Base-by-base conservation (phyloP, 2,329 filamentous ascomycete species). In the Didymella exigua region DNA sequence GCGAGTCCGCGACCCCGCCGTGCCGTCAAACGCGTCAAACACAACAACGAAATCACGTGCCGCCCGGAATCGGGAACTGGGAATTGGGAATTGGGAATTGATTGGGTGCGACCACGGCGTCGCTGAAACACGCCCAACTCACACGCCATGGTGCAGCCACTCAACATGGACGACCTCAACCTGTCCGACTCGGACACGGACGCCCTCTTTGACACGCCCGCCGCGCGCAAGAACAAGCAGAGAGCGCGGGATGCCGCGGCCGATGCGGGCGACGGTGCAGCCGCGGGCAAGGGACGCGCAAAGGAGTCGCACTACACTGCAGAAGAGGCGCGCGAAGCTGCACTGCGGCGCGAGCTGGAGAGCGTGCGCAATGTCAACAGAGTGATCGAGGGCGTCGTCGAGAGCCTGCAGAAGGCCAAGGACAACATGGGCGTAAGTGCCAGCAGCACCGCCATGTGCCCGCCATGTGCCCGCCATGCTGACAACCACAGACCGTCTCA, bases 281-380 rank as follows among this genome's bases (percentile, higher is more conserved):
- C 72, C 7, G 55, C 59, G 23, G 57, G 60, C 56, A 71, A 69
- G 60, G 67, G 84, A 74, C 72, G 71, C 50, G 57, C 59, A 30
- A 71, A 76, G 60, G 80, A 82, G 54, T 81, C 81, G 36, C 76
- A 81, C 44, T 86, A 86, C 66, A 87, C 89, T 59, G 78, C 81
- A 3, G 82, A 89, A 64, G 86, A 89, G 68, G 82, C 84, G 18
- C 88, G 90, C 40, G 91, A 96, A 59, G 86, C 86, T 2, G 84
- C 86, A 13, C 79, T 99, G 64, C 87, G 85, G 14, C 86, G 84
- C 50, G 95, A 99, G 76, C 79, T 98, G 24, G 87, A 92, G 59
- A 89, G 88, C 42, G 87, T 99, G 27, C 86, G 89, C 54, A 89
- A 89, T 64, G 90, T 98, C 71, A 99, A 99, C 76, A 84, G 87